Percentiles rank a stretch among this genome's conserved stretches.
Conservation (phyloP, 345 rosid species). For the Balakata baccata region DNA sequence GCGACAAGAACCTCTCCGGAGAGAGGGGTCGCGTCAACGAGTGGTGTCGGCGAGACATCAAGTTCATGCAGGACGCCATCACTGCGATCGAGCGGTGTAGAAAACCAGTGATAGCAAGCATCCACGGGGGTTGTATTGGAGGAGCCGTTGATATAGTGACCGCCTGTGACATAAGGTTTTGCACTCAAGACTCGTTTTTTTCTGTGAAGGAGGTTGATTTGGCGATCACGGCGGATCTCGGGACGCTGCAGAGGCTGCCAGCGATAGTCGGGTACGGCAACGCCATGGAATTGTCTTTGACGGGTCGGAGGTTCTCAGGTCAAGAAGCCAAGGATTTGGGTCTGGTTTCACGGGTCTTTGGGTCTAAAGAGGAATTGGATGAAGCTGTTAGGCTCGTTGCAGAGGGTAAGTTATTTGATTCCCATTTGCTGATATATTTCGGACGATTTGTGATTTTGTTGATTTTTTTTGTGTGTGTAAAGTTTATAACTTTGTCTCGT, state of each 20-base stretch:
- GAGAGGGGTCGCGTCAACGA: constrained; percentile 56
- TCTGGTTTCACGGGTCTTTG: constrained; percentile 61
- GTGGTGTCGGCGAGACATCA: constrained; percentile 48
- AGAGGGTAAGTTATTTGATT: constrained; percentile 30
- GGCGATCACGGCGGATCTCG: constrained; percentile 80
- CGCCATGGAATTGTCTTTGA: constrained; percentile 68
- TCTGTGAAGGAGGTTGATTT: constrained; percentile 62
- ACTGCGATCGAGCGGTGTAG: constrained; percentile 74
- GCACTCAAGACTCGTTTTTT: constrained; percentile 58
- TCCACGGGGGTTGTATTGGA: constrained; percentile 78
- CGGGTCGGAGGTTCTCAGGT: constrained; percentile 60
- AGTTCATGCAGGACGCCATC: constrained; percentile 56
- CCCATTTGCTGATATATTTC: no score
- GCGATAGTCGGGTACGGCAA: constrained; percentile 60
- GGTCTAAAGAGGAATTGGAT: constrained; percentile 52
- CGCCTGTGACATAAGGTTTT: constrained; percentile 74
- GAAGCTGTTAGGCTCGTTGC: constrained; percentile 47
- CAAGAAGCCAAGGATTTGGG: constrained; percentile 71
- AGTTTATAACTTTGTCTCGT: no score
- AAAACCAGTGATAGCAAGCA: constrained; percentile 68
- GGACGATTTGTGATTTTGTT: no score
- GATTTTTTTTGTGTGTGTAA: no score
- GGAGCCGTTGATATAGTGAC: constrained; percentile 62
- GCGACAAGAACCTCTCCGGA: constrained; percentile 14
- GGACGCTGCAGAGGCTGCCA: constrained; percentile 78